Base-by-base conservation (phyloP, 148 eudicot genomes). In the Cornus kousa region DNA sequence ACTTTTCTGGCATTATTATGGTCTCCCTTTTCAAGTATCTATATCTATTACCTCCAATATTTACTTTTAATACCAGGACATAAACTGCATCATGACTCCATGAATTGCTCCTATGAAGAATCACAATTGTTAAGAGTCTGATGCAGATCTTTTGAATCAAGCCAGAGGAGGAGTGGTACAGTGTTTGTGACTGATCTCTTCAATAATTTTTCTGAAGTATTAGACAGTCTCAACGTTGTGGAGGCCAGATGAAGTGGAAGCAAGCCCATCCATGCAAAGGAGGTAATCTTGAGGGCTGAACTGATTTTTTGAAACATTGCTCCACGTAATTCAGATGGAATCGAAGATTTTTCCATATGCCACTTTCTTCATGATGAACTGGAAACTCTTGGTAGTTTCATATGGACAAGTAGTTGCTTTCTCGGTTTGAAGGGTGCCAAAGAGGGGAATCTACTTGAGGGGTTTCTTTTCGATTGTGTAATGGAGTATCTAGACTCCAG, bases 391-490 rank as follows among this genome's bases (percentile, higher is more conserved):
- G 90, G 89, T 20, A 67, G 81, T 35, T 79, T 80, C 43, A 85
- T 93, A 28, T 80, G 90, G 90, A 89, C 85, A 46, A 79, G 84
- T 43, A 82, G 88, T 35, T 64, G 24, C 40, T 74, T 88, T 68
- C 90, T 87, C 20, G 88, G 88, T 22, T 79, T 86, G 62, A 88
- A 86, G 72, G 88, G 83, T 81, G 73, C 83, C 68, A 87, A 86
- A 60, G 79, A 80, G 43, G 89, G 81, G 77, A 87, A 81, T 75
- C 91, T 86, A 37, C 55, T 90, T 5, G 83, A 86, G 76, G 86
- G 78, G 60, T 96, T 96, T 75, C 84, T 89, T 24, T 80, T 96
- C n/a, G 97, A 92, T 82, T 92, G 93, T 31, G 71, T 92, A n/a
- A 74, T 91, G 19, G 98, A 94, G 73, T 94, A 91, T 69, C 75